Conservation (phyloP, 2,329 filamentous ascomycete species). For the Aspergillus fumigatiaffinis region DNA sequence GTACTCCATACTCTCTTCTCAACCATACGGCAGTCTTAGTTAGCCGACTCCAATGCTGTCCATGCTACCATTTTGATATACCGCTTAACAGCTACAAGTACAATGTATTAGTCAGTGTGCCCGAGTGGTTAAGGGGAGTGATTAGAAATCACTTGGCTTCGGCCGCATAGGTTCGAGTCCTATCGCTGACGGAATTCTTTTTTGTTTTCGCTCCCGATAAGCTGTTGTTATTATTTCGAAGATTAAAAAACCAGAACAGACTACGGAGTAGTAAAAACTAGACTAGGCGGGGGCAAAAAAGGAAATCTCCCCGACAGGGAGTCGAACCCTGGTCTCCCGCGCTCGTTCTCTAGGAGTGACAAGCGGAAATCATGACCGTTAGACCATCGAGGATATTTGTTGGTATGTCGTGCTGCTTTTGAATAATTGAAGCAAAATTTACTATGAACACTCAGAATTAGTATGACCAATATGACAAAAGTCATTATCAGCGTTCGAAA, state of each 20-base stretch:
- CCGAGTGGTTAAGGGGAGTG: neutral
- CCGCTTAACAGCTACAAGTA: too few species aligned
- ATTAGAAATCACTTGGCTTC: neutral
- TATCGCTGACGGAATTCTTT: neutral
- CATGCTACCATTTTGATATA: too few species aligned
- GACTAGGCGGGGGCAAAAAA: neutral
- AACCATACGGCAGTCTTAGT: too few species aligned
- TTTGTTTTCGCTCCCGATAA: too few species aligned
- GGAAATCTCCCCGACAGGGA: neutral
- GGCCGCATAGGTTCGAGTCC: neutral
- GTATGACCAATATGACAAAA: neutral
- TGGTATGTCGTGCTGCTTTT: fast-evolving
- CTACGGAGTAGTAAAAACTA: neutral
- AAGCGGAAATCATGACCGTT: neutral
- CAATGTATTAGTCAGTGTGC: neutral
- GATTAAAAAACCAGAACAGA: too few species aligned
- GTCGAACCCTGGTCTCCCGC: neutral
- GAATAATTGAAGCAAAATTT: neutral
- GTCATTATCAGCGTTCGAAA: neutral
- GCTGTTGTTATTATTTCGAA: too few species aligned
- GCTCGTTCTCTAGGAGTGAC: neutral
- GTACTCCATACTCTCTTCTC: too few species aligned
- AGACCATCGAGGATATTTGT: neutral
- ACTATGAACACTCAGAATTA: neutral
- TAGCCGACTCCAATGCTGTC: too few species aligned